Conservation (phyloP, 2,329 filamentous ascomycete species). For the Phoma sp. region DNA sequence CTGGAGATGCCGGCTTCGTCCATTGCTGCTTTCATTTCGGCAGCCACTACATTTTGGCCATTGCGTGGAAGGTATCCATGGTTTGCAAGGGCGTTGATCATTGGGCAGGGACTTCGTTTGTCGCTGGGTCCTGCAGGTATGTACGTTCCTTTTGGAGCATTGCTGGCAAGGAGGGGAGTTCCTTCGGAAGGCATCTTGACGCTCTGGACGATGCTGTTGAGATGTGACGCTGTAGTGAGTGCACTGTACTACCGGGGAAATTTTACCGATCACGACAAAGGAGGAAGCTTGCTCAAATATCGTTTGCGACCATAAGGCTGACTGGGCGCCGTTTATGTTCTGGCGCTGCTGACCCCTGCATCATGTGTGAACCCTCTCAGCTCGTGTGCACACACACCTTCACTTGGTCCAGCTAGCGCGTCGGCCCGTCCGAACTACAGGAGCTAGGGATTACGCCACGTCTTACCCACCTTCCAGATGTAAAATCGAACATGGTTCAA, state of each 20-base stretch:
- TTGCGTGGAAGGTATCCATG: conserved; percentile 48
- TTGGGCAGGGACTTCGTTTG: conserved; percentile 41
- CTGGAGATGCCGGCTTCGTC: conserved; percentile 4
- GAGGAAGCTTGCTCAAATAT: background rate
- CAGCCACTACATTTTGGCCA: conserved; percentile 21
- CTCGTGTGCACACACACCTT: background rate
- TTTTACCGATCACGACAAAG: background rate
- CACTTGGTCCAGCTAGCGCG: conserved; percentile 5
- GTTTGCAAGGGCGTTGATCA: conserved; percentile 50
- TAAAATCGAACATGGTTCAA: too few species aligned
- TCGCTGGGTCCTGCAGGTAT: conserved; percentile 8
- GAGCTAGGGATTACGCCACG: background rate
- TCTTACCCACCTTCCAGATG: background rate
- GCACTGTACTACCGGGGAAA: too few species aligned
- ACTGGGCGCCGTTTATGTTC: too few species aligned
- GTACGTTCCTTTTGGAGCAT: conserved; percentile 6
- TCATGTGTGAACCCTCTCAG: conserved; percentile 12
- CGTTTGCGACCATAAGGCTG: background rate
- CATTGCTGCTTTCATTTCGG: conserved; percentile 12
- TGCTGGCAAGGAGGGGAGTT: conserved; percentile 1
- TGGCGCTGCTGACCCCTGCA: too few species aligned
- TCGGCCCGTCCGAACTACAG: conserved; percentile 7
- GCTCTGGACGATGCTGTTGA: too few species aligned
- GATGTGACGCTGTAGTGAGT: too few species aligned
- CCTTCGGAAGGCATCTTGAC: conserved; percentile 4